Evolutionary conservation across 257 asterid genomes (phyloP).

Genomic region (Ajuga chamaepitys): DNA sequence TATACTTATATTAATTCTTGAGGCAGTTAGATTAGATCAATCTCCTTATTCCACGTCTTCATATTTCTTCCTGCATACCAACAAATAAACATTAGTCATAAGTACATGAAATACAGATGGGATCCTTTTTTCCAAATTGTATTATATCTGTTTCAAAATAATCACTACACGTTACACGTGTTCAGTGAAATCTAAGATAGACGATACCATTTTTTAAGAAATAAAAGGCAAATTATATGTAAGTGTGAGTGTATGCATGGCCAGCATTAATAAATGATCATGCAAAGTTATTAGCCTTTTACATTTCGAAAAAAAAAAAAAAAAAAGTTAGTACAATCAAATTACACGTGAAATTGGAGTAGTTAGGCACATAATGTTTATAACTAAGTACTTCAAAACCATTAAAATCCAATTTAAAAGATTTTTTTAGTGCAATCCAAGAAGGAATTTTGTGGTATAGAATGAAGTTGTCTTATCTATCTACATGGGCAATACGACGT

Average conservation of each 20-base stretch:
- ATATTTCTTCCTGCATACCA: conserved; percentile 19
- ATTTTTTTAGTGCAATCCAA: background rate
- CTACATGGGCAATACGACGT: background rate
- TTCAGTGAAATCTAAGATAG: no score
- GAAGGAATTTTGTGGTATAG: conserved; percentile 2
- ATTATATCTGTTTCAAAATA: background rate
- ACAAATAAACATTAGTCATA: background rate
- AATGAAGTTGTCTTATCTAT: background rate
- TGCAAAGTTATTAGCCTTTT: background rate
- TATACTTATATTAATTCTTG: conserved; percentile 6
- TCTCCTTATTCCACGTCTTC: conserved; percentile 3
- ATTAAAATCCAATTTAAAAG: conserved; percentile 7
- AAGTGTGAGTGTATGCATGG: background rate
- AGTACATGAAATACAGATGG: no score
- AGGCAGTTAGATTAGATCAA: background rate
- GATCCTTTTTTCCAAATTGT: no score
- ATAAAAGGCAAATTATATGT: background rate
- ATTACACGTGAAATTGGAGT: background rate
- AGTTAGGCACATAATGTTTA: background rate
- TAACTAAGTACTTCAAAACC: background rate
- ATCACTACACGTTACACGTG: no score
- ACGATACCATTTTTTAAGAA: no score
- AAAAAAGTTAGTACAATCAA: background rate
- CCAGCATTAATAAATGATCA: background rate
- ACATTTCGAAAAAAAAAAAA: no score